Evolutionary conservation across 495 filamentous ascomycete species (phyloP), one percentile per base, ranked within the genome.

Genomic region (Letharia columbiana): DNA sequence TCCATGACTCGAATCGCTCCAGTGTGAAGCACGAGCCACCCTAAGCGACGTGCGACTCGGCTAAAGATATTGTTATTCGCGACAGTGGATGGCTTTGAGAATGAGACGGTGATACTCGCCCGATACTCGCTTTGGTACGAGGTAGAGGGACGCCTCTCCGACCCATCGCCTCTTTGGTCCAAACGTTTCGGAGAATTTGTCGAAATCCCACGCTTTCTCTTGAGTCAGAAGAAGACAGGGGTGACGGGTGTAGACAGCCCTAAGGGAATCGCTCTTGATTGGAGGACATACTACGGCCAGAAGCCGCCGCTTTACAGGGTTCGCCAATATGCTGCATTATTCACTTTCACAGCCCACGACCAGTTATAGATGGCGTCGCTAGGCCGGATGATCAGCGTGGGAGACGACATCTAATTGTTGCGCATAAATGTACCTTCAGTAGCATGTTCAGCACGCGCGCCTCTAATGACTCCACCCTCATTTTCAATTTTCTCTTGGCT

Each of bases 171-270:
- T 31, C 44, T 18, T 66, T 56, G 59, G n/a, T 52, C 13, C 5
- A 49, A 41, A 20, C 5, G 18, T 33, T 39, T 66, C 64, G 64
- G 64, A 66, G 64, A 66, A 61, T 66, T 61, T 61, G 58, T 61
- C 64, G n/a, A 61, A 54, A 66, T 60, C 64, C 64, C 64, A 61
- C 64, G 40, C 45, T 31, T 40, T 23, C 17, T 60, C 44, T 28
- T 28, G 58, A 66, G 64, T 62, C 64, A 66, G 45, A 31, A 66
- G 1, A 28, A n/a, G 41, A 39, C 64, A 61, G 40, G 64, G 64
- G 28, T 47, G 3, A 56, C 3, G 40, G 17, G 41, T 66, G 57
- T 54, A 8, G 37, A 1, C 57, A 66, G 57, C 56, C n/a, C 40
- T 66, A 66, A 37, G 20, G 20, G 58, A 40, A 20, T 47, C 31